phyloP scores from a whole-genome alignment of 768 basidiomycete genomes.

The Serendipita sp. region DNA sequence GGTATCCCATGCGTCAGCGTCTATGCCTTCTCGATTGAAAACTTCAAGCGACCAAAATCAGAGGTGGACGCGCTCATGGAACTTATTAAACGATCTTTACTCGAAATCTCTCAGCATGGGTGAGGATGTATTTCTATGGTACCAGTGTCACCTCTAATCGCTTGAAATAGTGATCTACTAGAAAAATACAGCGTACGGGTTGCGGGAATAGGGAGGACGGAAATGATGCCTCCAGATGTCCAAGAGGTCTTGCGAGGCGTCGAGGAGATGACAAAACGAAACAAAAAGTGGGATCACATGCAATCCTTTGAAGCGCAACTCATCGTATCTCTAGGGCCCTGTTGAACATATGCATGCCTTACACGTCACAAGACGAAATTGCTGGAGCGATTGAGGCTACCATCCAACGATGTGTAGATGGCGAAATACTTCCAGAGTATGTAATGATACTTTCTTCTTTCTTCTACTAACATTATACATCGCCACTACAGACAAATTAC shows the following conservation, averaged over 20 bases:
- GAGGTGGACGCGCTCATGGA: slow-evolving; percentile 83
- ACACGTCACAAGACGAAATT: slow-evolving; percentile 84
- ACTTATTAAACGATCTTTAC: slow-evolving; percentile 60
- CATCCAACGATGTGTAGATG: slow-evolving; percentile 12
- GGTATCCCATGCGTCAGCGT: slow-evolving; percentile 70
- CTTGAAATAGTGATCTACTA: slow-evolving; percentile 46
- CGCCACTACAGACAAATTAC: slow-evolving; percentile 32
- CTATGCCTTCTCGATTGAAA: slow-evolving; percentile 98
- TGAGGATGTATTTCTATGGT: slow-evolving; percentile 24
- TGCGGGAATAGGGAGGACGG: slow-evolving; percentile 59
- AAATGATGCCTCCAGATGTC: slow-evolving; percentile 66
- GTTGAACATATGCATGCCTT: slow-evolving; percentile 86
- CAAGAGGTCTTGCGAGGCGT: slow-evolving; percentile 52
- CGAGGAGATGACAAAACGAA: slow-evolving; percentile 58
- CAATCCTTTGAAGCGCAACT: neutral
- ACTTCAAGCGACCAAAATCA: slow-evolving; percentile 73
- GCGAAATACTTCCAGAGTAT: slow-evolving; percentile 24
- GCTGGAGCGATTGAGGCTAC: slow-evolving; percentile 50
- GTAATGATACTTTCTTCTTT: slow-evolving; percentile 8
- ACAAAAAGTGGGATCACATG: slow-evolving; percentile 37
- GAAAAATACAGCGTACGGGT: slow-evolving; percentile 71
- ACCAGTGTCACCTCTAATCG: neutral
- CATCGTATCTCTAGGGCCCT: slow-evolving; percentile 40
- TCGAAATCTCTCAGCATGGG: slow-evolving; percentile 71
- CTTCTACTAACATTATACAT: neutral